Percentiles rank a stretch among this genome's conserved stretches.
These are phyloP conservation scores for Ustilago sp. DNA, from an alignment of 1,284 basidiomycete species.

Conservation along the genomic window DNA sequence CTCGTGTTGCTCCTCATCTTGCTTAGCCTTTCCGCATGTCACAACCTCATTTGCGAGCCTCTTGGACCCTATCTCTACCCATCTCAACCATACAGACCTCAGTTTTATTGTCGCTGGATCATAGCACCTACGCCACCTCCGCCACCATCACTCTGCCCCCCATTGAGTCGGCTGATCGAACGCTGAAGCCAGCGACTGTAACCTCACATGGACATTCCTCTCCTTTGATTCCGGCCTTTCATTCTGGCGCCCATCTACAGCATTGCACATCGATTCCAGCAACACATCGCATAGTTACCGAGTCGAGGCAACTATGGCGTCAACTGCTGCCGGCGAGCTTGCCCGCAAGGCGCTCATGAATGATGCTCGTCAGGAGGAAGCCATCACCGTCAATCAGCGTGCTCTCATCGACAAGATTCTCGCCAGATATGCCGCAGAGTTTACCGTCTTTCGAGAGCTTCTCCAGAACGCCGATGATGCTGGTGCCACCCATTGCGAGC, in stretches of 20 bases:
- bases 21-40: neutral
- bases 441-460: slow-evolving; percentile 84
- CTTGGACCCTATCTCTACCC: neutral
- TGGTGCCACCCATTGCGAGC: slow-evolving; percentile 73
- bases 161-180: too few relatives aligned
- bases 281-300: too few relatives aligned
- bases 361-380: slow-evolving; percentile 72
- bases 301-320: slow-evolving; percentile 15
- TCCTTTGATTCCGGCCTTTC: neutral
- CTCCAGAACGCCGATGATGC: slow-evolving; percentile 97
- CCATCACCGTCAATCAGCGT: slow-evolving; percentile 93
- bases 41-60: neutral
- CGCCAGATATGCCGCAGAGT: slow-evolving; percentile 90
- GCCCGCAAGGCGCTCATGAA: slow-evolving; percentile 55
- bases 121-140: too few relatives aligned
- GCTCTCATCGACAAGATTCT: slow-evolving; percentile 74
- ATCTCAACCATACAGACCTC: neutral
- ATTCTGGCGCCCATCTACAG: too few relatives aligned
- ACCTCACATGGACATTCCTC: neutral
- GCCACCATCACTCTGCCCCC: too few relatives aligned
- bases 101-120: too few relatives aligned
- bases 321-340: slow-evolving; percentile 38
- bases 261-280: neutral
- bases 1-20: slow-evolving; percentile 1
- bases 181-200: too few relatives aligned